phyloP scores from a whole-genome alignment of 306 rosid genomes.

The Rosa chinensis region DNA sequence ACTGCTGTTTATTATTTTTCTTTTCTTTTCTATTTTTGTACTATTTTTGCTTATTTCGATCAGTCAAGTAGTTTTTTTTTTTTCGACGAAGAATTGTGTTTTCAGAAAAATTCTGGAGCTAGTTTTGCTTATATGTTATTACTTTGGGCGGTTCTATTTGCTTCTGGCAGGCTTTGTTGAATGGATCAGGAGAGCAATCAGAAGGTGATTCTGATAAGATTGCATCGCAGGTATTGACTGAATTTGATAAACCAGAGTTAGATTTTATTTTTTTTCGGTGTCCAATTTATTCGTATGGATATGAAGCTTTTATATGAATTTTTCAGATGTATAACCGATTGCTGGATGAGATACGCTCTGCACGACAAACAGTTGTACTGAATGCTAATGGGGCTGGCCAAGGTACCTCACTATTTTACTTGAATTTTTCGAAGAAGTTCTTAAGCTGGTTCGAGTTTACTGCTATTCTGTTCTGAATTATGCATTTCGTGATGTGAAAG shows the following conservation, averaged over 20 bases:
- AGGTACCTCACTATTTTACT: slow-evolving; percentile 34
- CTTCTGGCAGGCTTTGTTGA: slow-evolving; percentile 53
- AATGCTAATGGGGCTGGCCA: slow-evolving; percentile 62
- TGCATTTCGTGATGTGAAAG: background rate
- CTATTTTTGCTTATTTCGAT: background rate
- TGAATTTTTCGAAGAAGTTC: background rate
- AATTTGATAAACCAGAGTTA: background rate
- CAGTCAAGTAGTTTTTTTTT: background rate
- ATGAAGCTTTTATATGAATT: background rate
- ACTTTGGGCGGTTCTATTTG: background rate
- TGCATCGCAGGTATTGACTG: slow-evolving; percentile 62
- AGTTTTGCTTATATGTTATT: background rate
- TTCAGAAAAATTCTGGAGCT: slow-evolving; percentile 14
- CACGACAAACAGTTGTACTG: slow-evolving; percentile 56
- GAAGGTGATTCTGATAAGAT: slow-evolving; percentile 72
- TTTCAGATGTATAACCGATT: slow-evolving; percentile 40
- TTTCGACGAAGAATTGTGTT: background rate
- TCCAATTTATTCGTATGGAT: background rate
- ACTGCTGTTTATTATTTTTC: background rate
- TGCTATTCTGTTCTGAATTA: background rate
- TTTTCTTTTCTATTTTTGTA: background rate
- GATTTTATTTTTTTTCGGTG: background rate
- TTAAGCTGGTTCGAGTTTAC: too few relatives aligned
- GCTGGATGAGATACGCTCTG: slow-evolving; percentile 61
- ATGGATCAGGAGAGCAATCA: slow-evolving; percentile 59